These are phyloP conservation scores for Castanopsis chinensis DNA, from an alignment of 306 rosid genomes.

Conservation along the genomic window DNA sequence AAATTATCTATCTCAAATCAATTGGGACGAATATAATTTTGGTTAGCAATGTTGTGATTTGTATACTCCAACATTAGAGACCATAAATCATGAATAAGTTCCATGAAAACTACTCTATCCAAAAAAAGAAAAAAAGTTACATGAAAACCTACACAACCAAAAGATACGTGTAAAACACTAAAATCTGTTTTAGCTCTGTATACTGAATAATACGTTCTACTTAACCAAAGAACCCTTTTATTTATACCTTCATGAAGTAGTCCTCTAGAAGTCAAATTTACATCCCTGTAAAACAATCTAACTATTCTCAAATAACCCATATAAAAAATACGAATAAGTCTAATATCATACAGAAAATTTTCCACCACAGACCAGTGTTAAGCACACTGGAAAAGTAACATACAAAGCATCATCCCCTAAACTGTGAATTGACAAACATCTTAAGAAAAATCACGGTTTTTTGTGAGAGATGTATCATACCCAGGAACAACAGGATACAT, in stretches of 20 bases:
- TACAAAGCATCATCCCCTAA: neutral
- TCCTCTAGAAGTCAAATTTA: neutral
- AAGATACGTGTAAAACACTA: neutral
- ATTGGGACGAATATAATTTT: too few species aligned
- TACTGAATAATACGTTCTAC: neutral
- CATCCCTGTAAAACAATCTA: neutral
- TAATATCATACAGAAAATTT: neutral
- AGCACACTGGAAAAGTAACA: neutral
- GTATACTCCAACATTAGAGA: neutral
- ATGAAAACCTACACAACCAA: neutral
- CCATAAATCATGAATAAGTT: neutral
- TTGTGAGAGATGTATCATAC: conserved; percentile 27
- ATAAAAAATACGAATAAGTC: neutral
- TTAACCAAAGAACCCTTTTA: neutral
- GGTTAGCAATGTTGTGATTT: too few species aligned
- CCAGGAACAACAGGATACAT: conserved; percentile 87
- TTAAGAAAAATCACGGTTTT: neutral
- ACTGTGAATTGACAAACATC: neutral
- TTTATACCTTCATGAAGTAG: neutral
- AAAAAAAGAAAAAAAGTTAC: neutral
- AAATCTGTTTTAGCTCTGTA: neutral
- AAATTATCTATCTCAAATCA: too few species aligned
- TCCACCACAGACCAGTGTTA: neutral
- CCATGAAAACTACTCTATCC: neutral
- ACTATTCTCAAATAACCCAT: neutral